Percentiles rank a stretch among this genome's conserved stretches.
phyloP scores from a whole-genome alignment of 768 basidiomycete species.

The Galerina marginata region DNA sequence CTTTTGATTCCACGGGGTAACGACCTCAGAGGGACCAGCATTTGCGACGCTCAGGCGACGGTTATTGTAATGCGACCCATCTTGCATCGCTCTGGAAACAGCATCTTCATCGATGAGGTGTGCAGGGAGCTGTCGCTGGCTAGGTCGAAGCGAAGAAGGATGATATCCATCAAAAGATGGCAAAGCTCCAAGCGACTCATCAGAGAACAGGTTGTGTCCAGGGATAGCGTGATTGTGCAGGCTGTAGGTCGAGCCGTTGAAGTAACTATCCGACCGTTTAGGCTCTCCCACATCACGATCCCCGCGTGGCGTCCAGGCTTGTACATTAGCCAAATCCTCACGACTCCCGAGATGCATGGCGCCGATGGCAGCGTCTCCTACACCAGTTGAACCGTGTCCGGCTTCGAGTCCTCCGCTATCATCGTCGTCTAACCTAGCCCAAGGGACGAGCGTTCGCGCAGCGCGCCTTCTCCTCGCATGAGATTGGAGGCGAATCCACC shows the following conservation, averaged over 20 bases:
- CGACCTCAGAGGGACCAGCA: neutral
- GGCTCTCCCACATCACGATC: constrained; percentile 51
- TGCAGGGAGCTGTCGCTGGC: constrained; percentile 32
- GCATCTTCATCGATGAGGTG: constrained; percentile 32
- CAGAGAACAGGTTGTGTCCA: constrained; percentile 27
- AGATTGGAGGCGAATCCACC: constrained; percentile 49
- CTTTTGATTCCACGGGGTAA: neutral
- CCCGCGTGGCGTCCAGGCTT: constrained; percentile 41
- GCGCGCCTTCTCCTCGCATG: constrained; percentile 41
- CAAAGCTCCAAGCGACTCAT: constrained; percentile 26
- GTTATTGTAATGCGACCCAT: neutral
- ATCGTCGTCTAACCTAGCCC: constrained; percentile 32
- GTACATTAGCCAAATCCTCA: constrained; percentile 29
- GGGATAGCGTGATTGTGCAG: constrained; percentile 28
- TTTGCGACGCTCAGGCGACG: neutral
- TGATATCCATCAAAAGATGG: constrained; percentile 18
- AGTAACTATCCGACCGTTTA: constrained; percentile 35
- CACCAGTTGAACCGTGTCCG: constrained; percentile 22
- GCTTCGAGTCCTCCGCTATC: constrained; percentile 30
- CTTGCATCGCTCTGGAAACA: constrained; percentile 15
- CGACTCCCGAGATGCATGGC: constrained; percentile 30
- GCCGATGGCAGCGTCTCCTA: constrained; percentile 27
- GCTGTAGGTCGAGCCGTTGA: constrained; percentile 22
- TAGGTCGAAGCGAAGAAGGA: constrained; percentile 12
- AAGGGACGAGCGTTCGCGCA: constrained; percentile 40